Evolutionary conservation across 306 rosid species (phyloP), one percentile per base, ranked within the genome.

Genomic region (Fragaria nilgerrensis): DNA sequence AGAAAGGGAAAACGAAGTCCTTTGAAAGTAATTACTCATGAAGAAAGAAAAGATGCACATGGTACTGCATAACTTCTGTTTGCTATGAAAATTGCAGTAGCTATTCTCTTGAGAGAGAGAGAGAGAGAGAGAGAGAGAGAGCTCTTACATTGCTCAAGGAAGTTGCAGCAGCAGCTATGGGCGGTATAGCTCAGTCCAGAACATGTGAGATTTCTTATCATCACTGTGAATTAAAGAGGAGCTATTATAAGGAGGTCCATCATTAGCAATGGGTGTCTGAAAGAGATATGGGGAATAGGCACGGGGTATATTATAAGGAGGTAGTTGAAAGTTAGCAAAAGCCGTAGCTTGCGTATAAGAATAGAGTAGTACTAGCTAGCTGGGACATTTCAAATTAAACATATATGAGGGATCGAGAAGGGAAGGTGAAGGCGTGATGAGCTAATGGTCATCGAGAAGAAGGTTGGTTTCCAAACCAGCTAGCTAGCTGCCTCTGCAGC

Each of bases 71-170:
- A 49, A 49, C n/a, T 19, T 17, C 0, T 52, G 23, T 52, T 52
- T 52, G 62, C 29, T 55, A 55, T n/a, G 62, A 55, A 22, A 55
- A n/a, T 7, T 19, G 10, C 22, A n/a, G 5, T 41, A n/a, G 5
- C 8, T 29, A 19, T 1, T 5, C 19, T 7, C 41, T 37, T 37
- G 41, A 7, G 70, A 17, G 70, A 36, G 70, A 36, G 70, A 32
- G 68, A 34, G 68, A 34, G 68, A 63, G 68, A 62, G 68, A 7
- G 64, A 27, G 70, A 16, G 69, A 34, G 69, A 34, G 69, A 29
- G 68, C 7, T 19, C 4, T 62, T 29, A 62, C 68, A 62, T 32
- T 62, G 41, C 7, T 62, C 68, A 15, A 62, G 68, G 68, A 29
- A 29, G 47, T 34, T 14, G 13, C 7, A 2, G 25, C 34, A 14